phyloP scores from a whole-genome alignment of 495 filamentous ascomycete species.

The Talaromyces adpressus region DNA sequence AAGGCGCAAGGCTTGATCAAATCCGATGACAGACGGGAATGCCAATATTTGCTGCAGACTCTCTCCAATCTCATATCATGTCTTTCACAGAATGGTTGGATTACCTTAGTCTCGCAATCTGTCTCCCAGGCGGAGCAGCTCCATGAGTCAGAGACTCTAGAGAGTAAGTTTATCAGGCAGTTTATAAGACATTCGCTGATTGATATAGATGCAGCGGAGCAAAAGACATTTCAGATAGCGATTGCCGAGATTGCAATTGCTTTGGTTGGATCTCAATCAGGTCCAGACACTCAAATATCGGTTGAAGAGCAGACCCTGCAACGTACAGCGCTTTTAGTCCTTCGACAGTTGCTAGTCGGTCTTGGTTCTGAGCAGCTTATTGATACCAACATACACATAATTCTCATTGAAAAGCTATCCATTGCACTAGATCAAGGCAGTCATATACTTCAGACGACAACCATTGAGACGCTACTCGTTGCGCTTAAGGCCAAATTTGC shows the following conservation, averaged over 20 bases:
- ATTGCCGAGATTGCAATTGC: slow-evolving; percentile 31
- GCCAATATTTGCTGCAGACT: slow-evolving; percentile 70
- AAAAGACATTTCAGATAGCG: slow-evolving; percentile 30
- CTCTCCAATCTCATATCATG: slow-evolving; percentile 60
- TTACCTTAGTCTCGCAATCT: slow-evolving; percentile 30
- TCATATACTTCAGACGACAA: slow-evolving; percentile 55
- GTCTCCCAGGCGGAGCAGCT: slow-evolving; percentile 24
- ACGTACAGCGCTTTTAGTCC: slow-evolving; percentile 59
- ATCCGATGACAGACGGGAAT: slow-evolving; percentile 64
- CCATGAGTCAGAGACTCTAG: slow-evolving; percentile 18
- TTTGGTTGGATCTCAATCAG: slow-evolving; percentile 21
- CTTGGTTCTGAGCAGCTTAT: slow-evolving; percentile 59
- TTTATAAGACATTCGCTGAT: slow-evolving; percentile 1
- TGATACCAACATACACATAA: slow-evolving; percentile 62
- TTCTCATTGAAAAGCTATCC: slow-evolving; percentile 63
- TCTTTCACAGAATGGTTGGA: slow-evolving; percentile 38
- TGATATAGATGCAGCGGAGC: slow-evolving; percentile 19
- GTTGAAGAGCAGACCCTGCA: slow-evolving; percentile 45
- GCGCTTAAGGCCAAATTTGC: slow-evolving; percentile 60
- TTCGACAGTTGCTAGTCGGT: slow-evolving; percentile 69
- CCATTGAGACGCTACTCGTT: slow-evolving; percentile 69
- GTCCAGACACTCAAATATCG: slow-evolving; percentile 8
- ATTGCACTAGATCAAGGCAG: slow-evolving; percentile 49
- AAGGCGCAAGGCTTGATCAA: slow-evolving; percentile 16
- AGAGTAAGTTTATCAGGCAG: slow-evolving; percentile 23